Evolutionary conservation across 1,284 basidiomycete genomes (phyloP).

Genomic region (Apiotrichum siamense): DNA sequence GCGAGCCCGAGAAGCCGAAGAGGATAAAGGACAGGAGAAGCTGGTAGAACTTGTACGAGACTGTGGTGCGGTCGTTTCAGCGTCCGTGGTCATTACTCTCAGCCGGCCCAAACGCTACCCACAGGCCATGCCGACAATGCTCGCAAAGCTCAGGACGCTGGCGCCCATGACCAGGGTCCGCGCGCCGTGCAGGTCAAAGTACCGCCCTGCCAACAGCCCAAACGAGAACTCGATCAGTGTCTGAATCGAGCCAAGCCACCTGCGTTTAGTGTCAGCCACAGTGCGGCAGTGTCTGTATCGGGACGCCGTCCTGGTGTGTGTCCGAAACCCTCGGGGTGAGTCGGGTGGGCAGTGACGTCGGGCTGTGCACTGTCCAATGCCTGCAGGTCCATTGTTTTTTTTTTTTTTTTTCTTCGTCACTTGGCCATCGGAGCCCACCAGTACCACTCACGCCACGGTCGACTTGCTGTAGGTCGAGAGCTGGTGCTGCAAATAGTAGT

Average conservation of each 20-base stretch:
- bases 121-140: conserved; percentile 33
- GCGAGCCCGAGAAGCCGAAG: conserved; percentile 31
- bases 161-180: conserved; percentile 24
- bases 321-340: no score
- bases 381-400: neutral
- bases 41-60: conserved; percentile 41
- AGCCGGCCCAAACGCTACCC: neutral
- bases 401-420: neutral
- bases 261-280: conserved; percentile 13
- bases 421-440: no score
- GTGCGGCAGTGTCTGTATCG: no score
- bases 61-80: neutral
- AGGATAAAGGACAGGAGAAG: conserved; percentile 34
- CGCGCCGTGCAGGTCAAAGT: conserved; percentile 39
- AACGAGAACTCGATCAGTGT: conserved; percentile 30
- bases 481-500: conserved; percentile 38
- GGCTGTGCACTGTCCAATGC: no score
- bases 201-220: conserved; percentile 34
- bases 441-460: neutral
- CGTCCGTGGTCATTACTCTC: neutral
- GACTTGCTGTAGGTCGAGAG: conserved; percentile 26
- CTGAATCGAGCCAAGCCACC: conserved; percentile 30
- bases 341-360: no score
- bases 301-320: no score
- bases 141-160: conserved; percentile 20